Evolutionary conservation across 1,284 basidiomycete genomes (phyloP).

Genomic region (Lentinula novae-zelandiae): DNA sequence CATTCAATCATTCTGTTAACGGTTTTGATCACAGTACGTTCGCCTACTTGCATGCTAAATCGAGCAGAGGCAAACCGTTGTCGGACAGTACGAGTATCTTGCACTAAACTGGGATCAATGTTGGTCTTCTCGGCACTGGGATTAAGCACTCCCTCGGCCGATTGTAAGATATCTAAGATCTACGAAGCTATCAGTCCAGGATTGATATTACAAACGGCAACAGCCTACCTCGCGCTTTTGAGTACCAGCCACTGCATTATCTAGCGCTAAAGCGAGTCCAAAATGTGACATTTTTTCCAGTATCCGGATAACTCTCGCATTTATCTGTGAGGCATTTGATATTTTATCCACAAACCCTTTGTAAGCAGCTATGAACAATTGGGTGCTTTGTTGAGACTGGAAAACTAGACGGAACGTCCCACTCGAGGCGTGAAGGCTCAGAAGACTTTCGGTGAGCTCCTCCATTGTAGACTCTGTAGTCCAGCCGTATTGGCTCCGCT

Average conservation of each 20-base stretch:
- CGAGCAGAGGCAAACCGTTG: constrained; percentile 50
- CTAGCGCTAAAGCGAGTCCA: constrained; percentile 60
- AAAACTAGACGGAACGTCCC: constrained; percentile 67
- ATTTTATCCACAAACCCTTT: constrained; percentile 49
- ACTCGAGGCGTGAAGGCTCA: constrained; percentile 59
- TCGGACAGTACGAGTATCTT: constrained; percentile 45
- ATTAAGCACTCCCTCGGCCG: constrained; percentile 49
- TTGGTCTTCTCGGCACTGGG: constrained; percentile 42
- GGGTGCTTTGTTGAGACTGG: constrained; percentile 63
- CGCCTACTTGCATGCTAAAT: constrained; percentile 59
- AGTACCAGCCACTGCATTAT: constrained; percentile 48
- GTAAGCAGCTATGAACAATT: constrained; percentile 62
- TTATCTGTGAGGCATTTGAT: constrained; percentile 32
- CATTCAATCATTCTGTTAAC: constrained; percentile 63
- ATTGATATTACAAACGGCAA: not conserved
- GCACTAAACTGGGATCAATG: constrained; percentile 50
- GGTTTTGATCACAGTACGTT: constrained; percentile 58
- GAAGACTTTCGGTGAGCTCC: constrained; percentile 60
- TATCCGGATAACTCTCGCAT: constrained; percentile 45
- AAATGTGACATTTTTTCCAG: constrained; percentile 68
- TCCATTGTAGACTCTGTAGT: constrained; percentile 48
- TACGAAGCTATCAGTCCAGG: constrained; percentile 21
- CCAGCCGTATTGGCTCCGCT: constrained; percentile 17
- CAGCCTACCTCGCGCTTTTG: constrained; percentile 65
- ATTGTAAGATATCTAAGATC: constrained; percentile 57